Conservation (phyloP, 495 filamentous ascomycete species). For the Penicillium herquei region DNA sequence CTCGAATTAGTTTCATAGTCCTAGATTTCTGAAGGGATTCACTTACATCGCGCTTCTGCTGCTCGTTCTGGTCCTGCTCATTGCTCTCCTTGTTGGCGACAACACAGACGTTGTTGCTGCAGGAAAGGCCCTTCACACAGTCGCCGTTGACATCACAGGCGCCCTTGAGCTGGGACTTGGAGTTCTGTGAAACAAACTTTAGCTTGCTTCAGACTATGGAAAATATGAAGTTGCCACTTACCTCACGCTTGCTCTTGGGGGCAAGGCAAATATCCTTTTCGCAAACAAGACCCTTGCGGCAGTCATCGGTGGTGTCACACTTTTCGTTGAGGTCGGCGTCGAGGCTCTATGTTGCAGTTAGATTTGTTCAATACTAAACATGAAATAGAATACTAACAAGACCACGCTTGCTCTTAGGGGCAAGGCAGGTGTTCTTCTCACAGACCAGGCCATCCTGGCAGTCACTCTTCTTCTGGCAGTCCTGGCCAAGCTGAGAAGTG, state of each 20-base stretch:
- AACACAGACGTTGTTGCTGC: constrained; percentile 5
- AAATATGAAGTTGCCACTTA: background rate
- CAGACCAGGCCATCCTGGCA: constrained; percentile 1
- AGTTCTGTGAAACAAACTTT: background rate
- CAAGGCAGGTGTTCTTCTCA: constrained; percentile 9
- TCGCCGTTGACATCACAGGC: constrained; percentile 5
- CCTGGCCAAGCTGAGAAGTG: constrained; percentile 5
- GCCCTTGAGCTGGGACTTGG: constrained; percentile 3
- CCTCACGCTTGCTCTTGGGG: constrained; percentile 4
- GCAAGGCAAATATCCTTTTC: constrained; percentile 3
- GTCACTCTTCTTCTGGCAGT: constrained; percentile 1
- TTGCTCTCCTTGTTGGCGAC: constrained; percentile 1
- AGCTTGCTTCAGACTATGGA: background rate
- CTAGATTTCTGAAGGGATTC: background rate
- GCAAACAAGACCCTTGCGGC: constrained; percentile 1
- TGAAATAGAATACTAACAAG: background rate
- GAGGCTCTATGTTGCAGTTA: background rate
- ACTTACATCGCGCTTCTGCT: background rate
- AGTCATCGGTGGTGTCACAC: background rate
- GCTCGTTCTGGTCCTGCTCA: background rate
- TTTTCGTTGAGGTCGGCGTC: background rate
- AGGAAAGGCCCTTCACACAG: constrained; percentile 7
- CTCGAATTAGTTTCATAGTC: background rate
- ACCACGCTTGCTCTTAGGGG: background rate
- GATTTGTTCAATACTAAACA: background rate